phyloP scores from a whole-genome alignment of 257 asterid genomes.

The Solanum pennellii region DNA sequence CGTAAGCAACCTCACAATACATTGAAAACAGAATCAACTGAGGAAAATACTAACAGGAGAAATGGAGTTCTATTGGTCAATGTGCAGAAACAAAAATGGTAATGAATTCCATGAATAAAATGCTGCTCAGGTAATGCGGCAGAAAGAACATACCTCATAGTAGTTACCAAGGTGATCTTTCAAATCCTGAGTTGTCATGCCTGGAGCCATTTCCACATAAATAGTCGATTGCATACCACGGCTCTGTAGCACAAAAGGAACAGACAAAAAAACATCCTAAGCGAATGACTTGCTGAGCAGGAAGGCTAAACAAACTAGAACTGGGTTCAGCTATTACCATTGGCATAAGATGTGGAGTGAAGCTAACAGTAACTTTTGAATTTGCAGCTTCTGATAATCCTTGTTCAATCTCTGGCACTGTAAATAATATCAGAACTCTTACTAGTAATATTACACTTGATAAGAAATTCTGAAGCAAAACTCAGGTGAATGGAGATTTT shows the following conservation, averaged over 20 bases:
- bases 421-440: neutral
- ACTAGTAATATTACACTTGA: neutral
- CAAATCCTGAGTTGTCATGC: conserved; percentile 62
- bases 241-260: conserved; percentile 36
- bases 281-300: neutral
- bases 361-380: conserved; percentile 84
- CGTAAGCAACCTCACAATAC: neutral
- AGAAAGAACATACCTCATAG: conserved; percentile 52
- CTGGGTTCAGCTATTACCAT: conserved; percentile 47
- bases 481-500: neutral
- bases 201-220: conserved; percentile 78
- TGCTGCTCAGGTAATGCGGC: neutral
- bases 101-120: neutral
- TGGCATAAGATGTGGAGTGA: conserved; percentile 95
- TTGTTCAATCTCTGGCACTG: conserved; percentile 99
- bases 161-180: conserved; percentile 35
- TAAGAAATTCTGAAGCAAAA: neutral
- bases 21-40: neutral
- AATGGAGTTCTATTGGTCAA: neutral
- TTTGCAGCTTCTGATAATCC: conserved; percentile 76
- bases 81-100: neutral
- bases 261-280: neutral
- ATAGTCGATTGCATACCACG: conserved; percentile 99
- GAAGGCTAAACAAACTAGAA: neutral
- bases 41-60: neutral